Conservation (phyloP, 2,329 filamentous ascomycete species). For the Chrysosporium queenslandicum region DNA sequence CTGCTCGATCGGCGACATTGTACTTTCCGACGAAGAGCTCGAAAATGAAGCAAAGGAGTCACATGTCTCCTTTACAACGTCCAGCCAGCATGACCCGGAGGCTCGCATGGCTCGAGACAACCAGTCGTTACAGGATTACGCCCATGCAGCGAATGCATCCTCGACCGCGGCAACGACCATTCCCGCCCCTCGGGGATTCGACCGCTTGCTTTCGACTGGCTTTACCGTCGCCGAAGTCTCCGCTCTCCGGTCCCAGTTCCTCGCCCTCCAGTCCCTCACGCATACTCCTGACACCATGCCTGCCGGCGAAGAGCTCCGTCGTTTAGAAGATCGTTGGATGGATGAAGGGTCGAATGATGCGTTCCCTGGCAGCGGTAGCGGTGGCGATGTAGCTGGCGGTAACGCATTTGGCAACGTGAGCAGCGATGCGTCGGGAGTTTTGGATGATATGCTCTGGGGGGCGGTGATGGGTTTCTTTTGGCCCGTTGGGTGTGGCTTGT, state of each 20-base stretch:
- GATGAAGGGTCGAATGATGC: constrained; percentile 49
- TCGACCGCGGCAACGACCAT: constrained; percentile 15
- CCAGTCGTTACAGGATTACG: not conserved
- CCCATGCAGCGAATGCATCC: not conserved
- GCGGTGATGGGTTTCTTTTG: constrained; percentile 92
- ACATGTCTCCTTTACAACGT: not conserved
- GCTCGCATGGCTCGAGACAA: not conserved
- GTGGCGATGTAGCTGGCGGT: constrained; percentile 34
- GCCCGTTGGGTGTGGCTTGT: constrained; percentile 75
- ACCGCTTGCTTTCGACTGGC: constrained; percentile 68
- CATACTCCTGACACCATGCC: constrained; percentile 88
- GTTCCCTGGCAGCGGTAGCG: constrained; percentile 29
- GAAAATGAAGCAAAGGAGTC: constrained; percentile 47
- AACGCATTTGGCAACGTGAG: constrained; percentile 21
- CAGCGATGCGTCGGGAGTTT: constrained; percentile 40
- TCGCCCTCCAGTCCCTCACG: constrained; percentile 68
- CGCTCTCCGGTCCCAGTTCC: constrained; percentile 76
- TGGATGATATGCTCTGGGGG: constrained; percentile 81
- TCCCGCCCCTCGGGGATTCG: constrained; percentile 68
- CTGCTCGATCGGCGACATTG: constrained; percentile 75
- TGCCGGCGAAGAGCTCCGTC: constrained; percentile 60
- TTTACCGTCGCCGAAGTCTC: constrained; percentile 78
- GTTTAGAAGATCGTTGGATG: constrained; percentile 84
- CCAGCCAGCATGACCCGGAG: not conserved
- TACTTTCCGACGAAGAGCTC: constrained; percentile 59